These are phyloP conservation scores for Geotrichum ghanense DNA, from an alignment of 805 yeast species.

Conservation along the genomic window DNA sequence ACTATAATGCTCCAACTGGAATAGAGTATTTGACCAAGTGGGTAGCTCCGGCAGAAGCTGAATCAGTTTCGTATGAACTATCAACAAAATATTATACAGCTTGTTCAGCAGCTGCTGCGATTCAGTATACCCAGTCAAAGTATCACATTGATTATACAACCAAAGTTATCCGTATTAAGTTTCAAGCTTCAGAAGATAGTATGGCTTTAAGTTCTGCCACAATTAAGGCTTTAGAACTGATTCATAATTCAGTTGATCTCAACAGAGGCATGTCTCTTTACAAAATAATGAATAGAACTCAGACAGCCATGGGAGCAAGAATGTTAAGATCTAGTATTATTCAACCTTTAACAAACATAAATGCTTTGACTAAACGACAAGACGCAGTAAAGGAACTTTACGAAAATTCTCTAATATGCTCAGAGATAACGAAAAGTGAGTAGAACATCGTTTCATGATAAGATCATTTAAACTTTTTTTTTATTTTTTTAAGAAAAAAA, in stretches of 20 bases:
- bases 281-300: background rate
- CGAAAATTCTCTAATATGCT: background rate
- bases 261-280: background rate
- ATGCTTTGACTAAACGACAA: background rate
- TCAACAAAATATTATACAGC: background rate
- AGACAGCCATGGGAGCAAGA: background rate
- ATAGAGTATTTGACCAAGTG: background rate
- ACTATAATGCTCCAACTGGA: background rate
- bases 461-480: too few species aligned
- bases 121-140: background rate
- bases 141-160: background rate
- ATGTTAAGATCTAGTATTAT: constrained; percentile 3
- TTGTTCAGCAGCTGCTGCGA: background rate
- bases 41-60: background rate
- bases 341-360: constrained; percentile 3
- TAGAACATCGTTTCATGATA: too few species aligned
- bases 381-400: background rate
- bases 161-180: background rate
- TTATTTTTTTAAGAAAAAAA: too few species aligned
- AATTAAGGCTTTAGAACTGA: background rate
- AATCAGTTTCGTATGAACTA: background rate
- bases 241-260: background rate
- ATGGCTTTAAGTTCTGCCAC: background rate
- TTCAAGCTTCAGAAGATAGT: background rate
- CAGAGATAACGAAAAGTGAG: background rate